Percentiles rank a stretch among this genome's conserved stretches.
Conservation (phyloP, 2,329 filamentous ascomycete genomes). For the Arthrobotrys sphaeroides region DNA sequence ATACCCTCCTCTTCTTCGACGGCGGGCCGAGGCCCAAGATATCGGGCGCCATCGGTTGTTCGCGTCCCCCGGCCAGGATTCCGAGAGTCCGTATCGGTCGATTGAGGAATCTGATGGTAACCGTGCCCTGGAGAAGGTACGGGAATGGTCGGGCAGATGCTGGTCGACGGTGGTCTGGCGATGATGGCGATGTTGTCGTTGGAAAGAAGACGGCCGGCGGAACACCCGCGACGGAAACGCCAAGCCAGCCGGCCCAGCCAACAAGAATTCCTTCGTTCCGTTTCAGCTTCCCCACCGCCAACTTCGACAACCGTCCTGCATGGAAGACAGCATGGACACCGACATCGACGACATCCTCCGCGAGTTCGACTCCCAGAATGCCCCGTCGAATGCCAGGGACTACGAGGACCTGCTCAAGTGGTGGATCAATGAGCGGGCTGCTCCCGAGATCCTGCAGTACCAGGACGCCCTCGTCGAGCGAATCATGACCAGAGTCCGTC, state of each 20-base stretch:
- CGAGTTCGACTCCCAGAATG: slow-evolving; percentile 71
- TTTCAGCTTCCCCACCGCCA: not conserved
- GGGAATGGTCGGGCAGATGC: not conserved
- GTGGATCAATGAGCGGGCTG: slow-evolving; percentile 91
- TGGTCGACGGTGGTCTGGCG: not conserved
- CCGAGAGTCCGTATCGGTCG: not conserved
- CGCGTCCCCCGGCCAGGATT: slow-evolving; percentile 24
- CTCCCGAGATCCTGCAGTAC: slow-evolving; percentile 87
- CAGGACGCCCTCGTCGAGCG: slow-evolving; percentile 80
- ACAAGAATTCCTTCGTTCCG: not conserved
- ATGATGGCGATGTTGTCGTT: not conserved
- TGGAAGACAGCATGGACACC: slow-evolving; percentile 70
- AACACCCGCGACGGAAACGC: slow-evolving; percentile 9
- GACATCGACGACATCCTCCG: slow-evolving; percentile 79
- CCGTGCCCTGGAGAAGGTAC: not conserved
- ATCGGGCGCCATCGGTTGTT: slow-evolving; percentile 46
- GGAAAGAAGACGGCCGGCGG: not conserved
- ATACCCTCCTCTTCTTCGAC: slow-evolving; percentile 49
- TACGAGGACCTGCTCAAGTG: slow-evolving; percentile 90
- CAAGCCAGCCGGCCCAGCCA: not conserved
- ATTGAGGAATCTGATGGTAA: not conserved
- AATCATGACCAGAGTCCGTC: slow-evolving; percentile 75
- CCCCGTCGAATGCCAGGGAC: slow-evolving; percentile 69
- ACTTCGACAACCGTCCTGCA: not conserved
- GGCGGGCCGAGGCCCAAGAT: slow-evolving; percentile 50